These are phyloP conservation scores for Lactarius tabidus DNA, from an alignment of 768 basidiomycete genomes.

Conservation along the genomic window DNA sequence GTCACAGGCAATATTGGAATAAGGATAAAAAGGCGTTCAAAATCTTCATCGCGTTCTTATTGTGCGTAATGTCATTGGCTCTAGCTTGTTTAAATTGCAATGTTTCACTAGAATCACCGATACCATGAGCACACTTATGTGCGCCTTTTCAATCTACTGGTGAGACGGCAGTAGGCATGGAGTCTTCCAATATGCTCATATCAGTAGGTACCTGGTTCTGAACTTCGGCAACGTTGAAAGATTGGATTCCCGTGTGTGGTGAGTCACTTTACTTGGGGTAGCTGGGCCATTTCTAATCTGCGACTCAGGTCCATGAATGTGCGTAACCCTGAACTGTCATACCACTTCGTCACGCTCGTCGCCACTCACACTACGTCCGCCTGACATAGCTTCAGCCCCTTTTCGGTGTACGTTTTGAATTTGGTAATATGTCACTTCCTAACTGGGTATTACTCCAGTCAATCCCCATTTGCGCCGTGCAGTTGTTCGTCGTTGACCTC, in stretches of 20 bases:
- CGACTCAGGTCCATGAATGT: slow-evolving; percentile 6
- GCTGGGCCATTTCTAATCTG: background rate
- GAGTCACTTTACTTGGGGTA: slow-evolving; percentile 16
- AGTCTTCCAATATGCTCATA: background rate
- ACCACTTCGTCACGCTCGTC: too few species aligned
- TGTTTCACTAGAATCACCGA: slow-evolving; percentile 37
- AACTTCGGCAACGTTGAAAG: slow-evolving; percentile 40
- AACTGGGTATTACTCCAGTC: too few species aligned
- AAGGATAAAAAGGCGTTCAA: background rate
- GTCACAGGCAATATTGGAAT: background rate
- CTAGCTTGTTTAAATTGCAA: too few species aligned
- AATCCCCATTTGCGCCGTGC: too few species aligned
- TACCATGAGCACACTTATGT: slow-evolving; percentile 42
- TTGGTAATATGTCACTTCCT: too few species aligned
- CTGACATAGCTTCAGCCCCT: too few species aligned
- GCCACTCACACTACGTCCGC: too few species aligned
- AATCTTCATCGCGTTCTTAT: background rate
- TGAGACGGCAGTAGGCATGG: slow-evolving; percentile 26
- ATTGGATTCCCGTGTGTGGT: slow-evolving; percentile 42
- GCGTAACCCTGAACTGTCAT: too few species aligned
- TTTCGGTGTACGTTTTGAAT: too few species aligned
- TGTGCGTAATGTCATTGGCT: background rate
- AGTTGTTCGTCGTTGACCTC: too few species aligned
- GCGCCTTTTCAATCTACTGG: slow-evolving; percentile 45
- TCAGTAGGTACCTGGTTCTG: slow-evolving; percentile 42